Base-by-base conservation (phyloP, 257 asterid genomes). In the Jacaranda mimosifolia region DNA sequence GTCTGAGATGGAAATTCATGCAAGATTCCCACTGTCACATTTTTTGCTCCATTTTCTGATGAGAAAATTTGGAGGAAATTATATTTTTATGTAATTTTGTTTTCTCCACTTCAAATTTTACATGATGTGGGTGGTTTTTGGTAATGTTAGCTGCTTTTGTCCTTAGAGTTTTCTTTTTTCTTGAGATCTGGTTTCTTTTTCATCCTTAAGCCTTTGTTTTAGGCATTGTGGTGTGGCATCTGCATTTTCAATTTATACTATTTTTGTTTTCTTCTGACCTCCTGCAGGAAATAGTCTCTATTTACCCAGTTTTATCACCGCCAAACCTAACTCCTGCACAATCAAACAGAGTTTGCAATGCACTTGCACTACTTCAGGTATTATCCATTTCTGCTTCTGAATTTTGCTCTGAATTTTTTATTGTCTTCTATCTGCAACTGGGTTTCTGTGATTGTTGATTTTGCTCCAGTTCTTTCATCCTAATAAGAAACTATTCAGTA, bases 321-420 rank as follows among this genome's bases (percentile, higher is more conserved):
- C 99, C 99, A 51, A 93, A 88, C 85, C 83, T 95, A 79, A 90
- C 97, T 82, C 96, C 97, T 65, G 92, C 93, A 0, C 98, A 95
- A 77, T 95, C 99, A 6, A 91, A 91, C 83, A 84, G 99, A 82
- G 97, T 93, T 76, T 95, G 99, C 90, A 93, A 95, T 89, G 99
- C 98, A 59, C 97, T 95, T 64, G 99, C 99, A 42, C 91, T 95
- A 63, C 97, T 95, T 87, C 99, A 95, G 98, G 98, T 93, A 74
- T 17, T 68, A 32, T 53, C 43, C 15, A 4, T n/a, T 52, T 13
- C 36, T 63, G 48, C 56, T 79, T 77, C 75, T 72, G 42, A 68
- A 39, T 13, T 10, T 55, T 12, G 10, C 21, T 52, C 45, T 38
- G 17, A 46, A 14, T 18, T 63, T 74, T 63, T 49, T 65, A 9